Percentiles rank a stretch among this genome's conserved stretches.
Evolutionary conservation across 2,329 filamentous ascomycete genomes (phyloP).

Genomic region (Bretziella fagacearum): DNA sequence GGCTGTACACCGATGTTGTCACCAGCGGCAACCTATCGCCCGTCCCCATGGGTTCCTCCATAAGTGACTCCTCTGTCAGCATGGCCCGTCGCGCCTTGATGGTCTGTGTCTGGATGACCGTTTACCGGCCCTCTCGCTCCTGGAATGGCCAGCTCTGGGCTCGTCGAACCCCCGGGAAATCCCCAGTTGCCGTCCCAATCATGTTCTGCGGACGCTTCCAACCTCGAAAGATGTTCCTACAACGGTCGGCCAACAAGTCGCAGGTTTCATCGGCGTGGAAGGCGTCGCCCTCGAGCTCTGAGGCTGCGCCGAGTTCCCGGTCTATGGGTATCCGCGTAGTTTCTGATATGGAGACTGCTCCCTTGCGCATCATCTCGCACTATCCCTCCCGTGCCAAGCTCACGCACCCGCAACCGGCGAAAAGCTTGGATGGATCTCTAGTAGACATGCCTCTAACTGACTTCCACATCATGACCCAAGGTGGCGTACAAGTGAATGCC

Average conservation of each 20-base stretch:
- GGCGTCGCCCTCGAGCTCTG: not conserved
- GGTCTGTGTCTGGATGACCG: slow-evolving; percentile 16
- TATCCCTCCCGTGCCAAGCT: slow-evolving; percentile 12
- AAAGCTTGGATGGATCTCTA: slow-evolving; percentile 10
- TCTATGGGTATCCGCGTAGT: slow-evolving; percentile 10
- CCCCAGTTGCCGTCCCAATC: slow-evolving; percentile 14
- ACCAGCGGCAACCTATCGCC: slow-evolving; percentile 10
- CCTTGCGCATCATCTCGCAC: slow-evolving; percentile 14
- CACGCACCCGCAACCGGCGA: slow-evolving; percentile 8
- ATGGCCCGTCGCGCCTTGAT: slow-evolving; percentile 13
- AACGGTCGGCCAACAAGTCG: slow-evolving; percentile 6
- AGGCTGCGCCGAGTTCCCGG: no score
- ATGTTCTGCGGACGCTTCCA: slow-evolving; percentile 14
- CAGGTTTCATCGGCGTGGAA: not conserved
- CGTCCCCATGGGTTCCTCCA: slow-evolving; percentile 3
- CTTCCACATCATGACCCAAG: slow-evolving; percentile 6
- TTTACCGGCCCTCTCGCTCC: slow-evolving; percentile 11
- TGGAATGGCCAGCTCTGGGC: slow-evolving; percentile 11
- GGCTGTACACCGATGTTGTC: slow-evolving; percentile 15
- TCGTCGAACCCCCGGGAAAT: slow-evolving; percentile 11
- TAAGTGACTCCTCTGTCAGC: not conserved
- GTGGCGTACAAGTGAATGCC: slow-evolving; percentile 5
- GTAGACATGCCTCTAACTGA: slow-evolving; percentile 5
- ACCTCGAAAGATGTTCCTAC: slow-evolving; percentile 15
- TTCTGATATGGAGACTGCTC: slow-evolving; percentile 8